A percentile compares a stretch with the other conserved stretches of the same genome.
phyloP scores from a whole-genome alignment of 495 filamentous ascomycete genomes.

The Penicillium samsonianum region DNA sequence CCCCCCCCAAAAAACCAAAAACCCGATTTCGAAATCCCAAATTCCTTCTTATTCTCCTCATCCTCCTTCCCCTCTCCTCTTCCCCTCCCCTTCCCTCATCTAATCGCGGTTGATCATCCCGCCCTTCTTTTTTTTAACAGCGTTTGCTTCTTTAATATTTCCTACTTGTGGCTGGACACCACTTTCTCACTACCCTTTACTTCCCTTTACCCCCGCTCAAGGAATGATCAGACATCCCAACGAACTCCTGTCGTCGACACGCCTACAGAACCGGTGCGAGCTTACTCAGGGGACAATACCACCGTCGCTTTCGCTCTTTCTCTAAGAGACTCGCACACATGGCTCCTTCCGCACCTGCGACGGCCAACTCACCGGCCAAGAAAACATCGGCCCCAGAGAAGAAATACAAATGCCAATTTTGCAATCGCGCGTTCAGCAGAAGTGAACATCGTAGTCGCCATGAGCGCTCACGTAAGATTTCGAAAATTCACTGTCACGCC shows the following conservation, averaged over 20 bases:
- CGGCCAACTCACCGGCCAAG: conserved; percentile 58
- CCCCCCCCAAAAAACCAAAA: conserved; percentile 22
- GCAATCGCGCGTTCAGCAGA: conserved; percentile 92
- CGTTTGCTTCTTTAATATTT: conserved; percentile 41
- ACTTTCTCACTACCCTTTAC: conserved; percentile 39
- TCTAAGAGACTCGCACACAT: conserved; percentile 47
- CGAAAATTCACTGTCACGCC: not conserved
- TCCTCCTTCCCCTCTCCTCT: conserved; percentile 39
- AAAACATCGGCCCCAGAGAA: conserved; percentile 77
- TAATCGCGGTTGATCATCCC: conserved; percentile 33
- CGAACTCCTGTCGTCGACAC: conserved; percentile 49
- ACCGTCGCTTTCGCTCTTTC: conserved; percentile 37
- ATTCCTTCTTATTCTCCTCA: conserved; percentile 37
- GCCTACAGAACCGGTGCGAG: conserved; percentile 54
- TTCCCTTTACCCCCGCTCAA: conserved; percentile 40
- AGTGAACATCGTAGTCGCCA: conserved; percentile 97
- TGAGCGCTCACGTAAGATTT: conserved; percentile 92
- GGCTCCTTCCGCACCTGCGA: conserved; percentile 60
- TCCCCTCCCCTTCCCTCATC: conserved; percentile 38
- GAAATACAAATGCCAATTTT: conserved; percentile 99
- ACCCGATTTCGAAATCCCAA: conserved; percentile 20
- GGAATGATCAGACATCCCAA: conserved; percentile 54
- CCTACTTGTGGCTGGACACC: conserved; percentile 53
- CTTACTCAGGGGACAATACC: conserved; percentile 55
- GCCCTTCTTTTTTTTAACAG: conserved; percentile 37